Evolutionary conservation across 1,284 basidiomycete species (phyloP), one percentile per base, ranked within the genome.

Genomic region (Ustilago bromivora): DNA sequence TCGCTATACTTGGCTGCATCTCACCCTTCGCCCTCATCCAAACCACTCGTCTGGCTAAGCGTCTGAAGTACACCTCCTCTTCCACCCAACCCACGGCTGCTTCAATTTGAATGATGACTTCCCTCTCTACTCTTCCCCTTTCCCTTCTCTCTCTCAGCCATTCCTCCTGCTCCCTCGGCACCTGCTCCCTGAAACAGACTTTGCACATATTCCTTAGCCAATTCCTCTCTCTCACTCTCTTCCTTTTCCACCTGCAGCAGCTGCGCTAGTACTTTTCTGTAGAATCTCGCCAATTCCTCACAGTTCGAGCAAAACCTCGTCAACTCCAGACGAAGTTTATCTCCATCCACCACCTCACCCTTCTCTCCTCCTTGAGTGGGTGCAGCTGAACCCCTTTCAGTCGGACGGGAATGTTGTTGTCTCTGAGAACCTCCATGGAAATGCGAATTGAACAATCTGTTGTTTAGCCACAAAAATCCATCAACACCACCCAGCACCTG

Each of bases 381-480:
- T 3, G 19, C 2, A 15, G 17, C 11, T 23, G 43, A 19, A 19
- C 4, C n/a, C 6, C 43, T n/a, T 46, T 46, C 43, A 19, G n/a
- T 19, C 1, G 43, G 4, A 19, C 43, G 43, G 9, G 43, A 6
- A 19, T 46, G n/a, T 19, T 10, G 43, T 46, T 46, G 43, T 19
- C 43, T 17, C 5, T 46, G 43, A n/a, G n/a, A 46, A 46, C 28
- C 4, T 35, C 31, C 41, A 10, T 57, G 57, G 7, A 41, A 17
- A 41, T 83, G 83, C 32, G 77, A 79, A 53, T 75, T 82, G 65
- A 78, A 82, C 7, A 85, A 56, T 6, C 84, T 79, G 40, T 86
- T 86, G 63, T 83, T 81, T 13, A 86, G 69, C 85, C 85, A 86
- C 17, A 86, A 56, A 58, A 84, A 85, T 12, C 85, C 85, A 38